A percentile compares a stretch with the other conserved stretches of the same genome.
Evolutionary conservation across 176 grass and related monocot species (phyloP).

Genomic region (Poa annua): DNA sequence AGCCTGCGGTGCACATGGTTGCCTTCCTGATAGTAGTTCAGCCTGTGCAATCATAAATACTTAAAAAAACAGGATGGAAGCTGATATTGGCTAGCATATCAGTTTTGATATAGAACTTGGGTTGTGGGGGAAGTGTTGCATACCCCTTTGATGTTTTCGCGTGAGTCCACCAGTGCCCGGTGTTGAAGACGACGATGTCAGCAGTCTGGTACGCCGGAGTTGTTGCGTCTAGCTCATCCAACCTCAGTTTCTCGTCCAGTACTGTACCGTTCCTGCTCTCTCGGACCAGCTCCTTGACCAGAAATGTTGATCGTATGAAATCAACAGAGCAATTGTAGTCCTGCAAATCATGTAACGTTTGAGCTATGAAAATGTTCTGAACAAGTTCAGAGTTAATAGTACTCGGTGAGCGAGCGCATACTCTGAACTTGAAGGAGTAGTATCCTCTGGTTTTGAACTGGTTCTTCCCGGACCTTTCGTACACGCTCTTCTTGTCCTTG

Average conservation of each 20-base stretch:
- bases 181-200: slow-evolving; percentile 88
- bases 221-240: slow-evolving; percentile 73
- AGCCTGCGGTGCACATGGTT: slow-evolving; percentile 66
- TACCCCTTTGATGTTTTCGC: slow-evolving; percentile 84
- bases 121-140: slow-evolving; percentile 7
- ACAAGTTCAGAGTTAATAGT: neutral
- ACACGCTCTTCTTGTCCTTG: slow-evolving; percentile 65
- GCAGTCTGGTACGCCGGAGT: slow-evolving; percentile 69
- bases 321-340: slow-evolving; percentile 86
- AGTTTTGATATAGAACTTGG: slow-evolving; percentile 8
- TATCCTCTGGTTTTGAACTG: slow-evolving; percentile 81
- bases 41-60: slow-evolving; percentile 41
- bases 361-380: neutral
- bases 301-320: slow-evolving; percentile 81
- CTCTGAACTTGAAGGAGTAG: slow-evolving; percentile 89
- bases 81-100: neutral
- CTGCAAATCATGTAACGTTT: slow-evolving; percentile 46
- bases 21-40: slow-evolving; percentile 91
- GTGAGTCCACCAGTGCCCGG: slow-evolving; percentile 96
- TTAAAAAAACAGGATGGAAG: neutral
- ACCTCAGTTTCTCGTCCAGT: slow-evolving; percentile 59
- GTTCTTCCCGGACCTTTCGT: slow-evolving; percentile 75
- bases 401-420: slow-evolving; percentile 32
- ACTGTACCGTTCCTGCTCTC: slow-evolving; percentile 33
- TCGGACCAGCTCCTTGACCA: slow-evolving; percentile 62